A percentile compares a stretch with the other conserved stretches of the same genome.
phyloP scores from a whole-genome alignment of 352 stramenopile genomes.

The Phytophthora sansomeana region DNA sequence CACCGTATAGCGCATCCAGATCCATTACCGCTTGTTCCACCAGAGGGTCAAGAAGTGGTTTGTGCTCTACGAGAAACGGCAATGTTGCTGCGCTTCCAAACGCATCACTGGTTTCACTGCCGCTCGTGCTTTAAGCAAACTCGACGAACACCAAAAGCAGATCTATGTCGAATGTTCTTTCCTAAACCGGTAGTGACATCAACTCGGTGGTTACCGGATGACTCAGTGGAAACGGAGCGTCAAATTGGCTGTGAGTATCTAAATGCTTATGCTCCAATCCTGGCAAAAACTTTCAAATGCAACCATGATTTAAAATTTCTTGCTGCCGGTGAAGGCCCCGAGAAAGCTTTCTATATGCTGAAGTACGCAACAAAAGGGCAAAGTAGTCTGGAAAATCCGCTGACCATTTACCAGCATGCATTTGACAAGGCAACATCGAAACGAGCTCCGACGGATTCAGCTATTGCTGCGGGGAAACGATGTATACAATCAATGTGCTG shows the following conservation, averaged over 20 bases:
- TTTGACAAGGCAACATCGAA: conserved; percentile 15
- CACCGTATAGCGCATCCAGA: not conserved
- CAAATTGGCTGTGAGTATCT: conserved; percentile 10
- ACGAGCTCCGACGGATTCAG: not conserved
- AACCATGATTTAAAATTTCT: conserved; percentile 16
- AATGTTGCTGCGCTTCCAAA: conserved; percentile 6
- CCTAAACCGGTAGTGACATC: conserved; percentile 1
- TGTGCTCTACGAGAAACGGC: not conserved
- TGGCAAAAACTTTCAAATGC: conserved; percentile 6
- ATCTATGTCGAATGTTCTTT: conserved; percentile 12
- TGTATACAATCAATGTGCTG: conserved; percentile 23
- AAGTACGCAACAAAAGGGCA: conserved; percentile 12
- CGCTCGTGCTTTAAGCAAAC: conserved; percentile 8
- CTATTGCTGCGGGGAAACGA: conserved; percentile 1
- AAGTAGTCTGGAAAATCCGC: conserved; percentile 8
- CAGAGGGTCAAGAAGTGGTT: not conserved
- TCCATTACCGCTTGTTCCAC: not conserved
- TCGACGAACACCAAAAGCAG: not conserved
- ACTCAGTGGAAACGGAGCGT: conserved; percentile 3
- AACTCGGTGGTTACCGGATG: not conserved
- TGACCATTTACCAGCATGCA: conserved; percentile 4
- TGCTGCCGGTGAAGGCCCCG: not conserved
- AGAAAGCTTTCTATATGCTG: conserved; percentile 19
- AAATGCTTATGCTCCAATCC: conserved; percentile 3
- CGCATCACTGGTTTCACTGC: conserved; percentile 10